Conservation (phyloP, 208 protist species). For the Crithidia expoeki region DNA sequence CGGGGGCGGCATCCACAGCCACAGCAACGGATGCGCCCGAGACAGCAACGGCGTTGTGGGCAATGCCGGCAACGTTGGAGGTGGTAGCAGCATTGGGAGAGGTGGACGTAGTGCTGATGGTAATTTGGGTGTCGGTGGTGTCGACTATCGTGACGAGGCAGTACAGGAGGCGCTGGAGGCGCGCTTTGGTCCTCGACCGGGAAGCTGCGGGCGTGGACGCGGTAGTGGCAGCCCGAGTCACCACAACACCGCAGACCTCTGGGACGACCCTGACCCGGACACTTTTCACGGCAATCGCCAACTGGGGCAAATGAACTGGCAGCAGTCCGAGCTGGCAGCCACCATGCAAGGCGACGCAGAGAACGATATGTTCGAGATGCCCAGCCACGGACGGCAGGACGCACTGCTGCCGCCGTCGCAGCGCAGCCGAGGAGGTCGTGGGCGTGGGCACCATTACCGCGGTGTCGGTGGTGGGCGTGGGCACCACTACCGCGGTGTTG, state of each 20-base stretch:
- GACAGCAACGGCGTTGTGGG: conserved; percentile 21
- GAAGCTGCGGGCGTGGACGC: conserved; percentile 25
- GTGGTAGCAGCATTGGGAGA: background rate
- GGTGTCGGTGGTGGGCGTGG: conserved; percentile 19
- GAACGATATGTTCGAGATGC: conserved; percentile 25
- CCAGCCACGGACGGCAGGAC: conserved; percentile 14
- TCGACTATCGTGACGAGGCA: conserved; percentile 19
- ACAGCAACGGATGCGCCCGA: conserved; percentile 3
- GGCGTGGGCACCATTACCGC: conserved; percentile 14
- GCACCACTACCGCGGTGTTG: conserved; percentile 15
- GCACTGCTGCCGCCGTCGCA: conserved; percentile 16
- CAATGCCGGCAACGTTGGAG: conserved; percentile 6
- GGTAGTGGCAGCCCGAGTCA: conserved; percentile 7
- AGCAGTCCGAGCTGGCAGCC: conserved; percentile 60
- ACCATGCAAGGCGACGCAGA: conserved; percentile 13
- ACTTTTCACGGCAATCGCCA: conserved; percentile 74
- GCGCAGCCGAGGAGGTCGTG: conserved; percentile 18
- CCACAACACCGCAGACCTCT: conserved; percentile 49
- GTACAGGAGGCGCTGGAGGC: conserved; percentile 38
- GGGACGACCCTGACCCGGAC: conserved; percentile 81
- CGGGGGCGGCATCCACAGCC: background rate
- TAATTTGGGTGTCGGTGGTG: background rate
- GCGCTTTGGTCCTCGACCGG: conserved; percentile 45
- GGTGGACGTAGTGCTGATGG: conserved; percentile 10
- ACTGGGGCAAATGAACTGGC: conserved; percentile 75